Evolutionary conservation across 768 basidiomycete genomes (phyloP).

Genomic region (Leccinellum albellum): DNA sequence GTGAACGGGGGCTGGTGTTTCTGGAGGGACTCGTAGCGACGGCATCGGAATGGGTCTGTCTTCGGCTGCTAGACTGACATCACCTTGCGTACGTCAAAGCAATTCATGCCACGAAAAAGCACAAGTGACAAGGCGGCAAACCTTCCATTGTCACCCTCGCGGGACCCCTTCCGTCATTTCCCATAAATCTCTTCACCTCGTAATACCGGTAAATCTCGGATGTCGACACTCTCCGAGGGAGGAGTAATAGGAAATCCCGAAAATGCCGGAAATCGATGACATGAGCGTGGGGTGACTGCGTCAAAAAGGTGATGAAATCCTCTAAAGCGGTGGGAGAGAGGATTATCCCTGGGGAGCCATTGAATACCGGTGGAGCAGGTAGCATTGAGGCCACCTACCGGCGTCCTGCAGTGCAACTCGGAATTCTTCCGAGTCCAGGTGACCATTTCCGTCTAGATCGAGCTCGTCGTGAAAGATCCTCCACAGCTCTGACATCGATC

Average conservation of each 20-base stretch:
- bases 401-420: conserved; percentile 62
- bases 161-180: conserved; percentile 72
- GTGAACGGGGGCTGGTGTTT: conserved; percentile 18
- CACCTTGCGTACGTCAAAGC: conserved; percentile 47
- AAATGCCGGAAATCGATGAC: conserved; percentile 80
- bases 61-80: conserved; percentile 75
- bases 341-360: conserved; percentile 54
- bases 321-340: conserved; percentile 64
- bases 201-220: conserved; percentile 86
- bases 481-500: conserved; percentile 69
- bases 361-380: conserved; percentile 19
- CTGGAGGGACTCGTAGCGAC: conserved; percentile 11
- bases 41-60: conserved; percentile 50
- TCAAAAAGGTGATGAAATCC: conserved; percentile 79
- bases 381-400: conserved; percentile 43
- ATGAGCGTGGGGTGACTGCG: conserved; percentile 65
- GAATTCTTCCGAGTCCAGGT: conserved; percentile 65
- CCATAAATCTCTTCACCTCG: conserved; percentile 61
- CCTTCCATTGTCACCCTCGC: conserved; percentile 90
- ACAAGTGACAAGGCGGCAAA: conserved; percentile 29
- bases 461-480: conserved; percentile 86
- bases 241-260: conserved; percentile 81
- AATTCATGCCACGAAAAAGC: conserved; percentile 15
- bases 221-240: conserved; percentile 77
- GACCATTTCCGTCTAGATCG: conserved; percentile 86